Conservation (phyloP, 2,329 filamentous ascomycete species). For the Fusarium xyrophilum region DNA sequence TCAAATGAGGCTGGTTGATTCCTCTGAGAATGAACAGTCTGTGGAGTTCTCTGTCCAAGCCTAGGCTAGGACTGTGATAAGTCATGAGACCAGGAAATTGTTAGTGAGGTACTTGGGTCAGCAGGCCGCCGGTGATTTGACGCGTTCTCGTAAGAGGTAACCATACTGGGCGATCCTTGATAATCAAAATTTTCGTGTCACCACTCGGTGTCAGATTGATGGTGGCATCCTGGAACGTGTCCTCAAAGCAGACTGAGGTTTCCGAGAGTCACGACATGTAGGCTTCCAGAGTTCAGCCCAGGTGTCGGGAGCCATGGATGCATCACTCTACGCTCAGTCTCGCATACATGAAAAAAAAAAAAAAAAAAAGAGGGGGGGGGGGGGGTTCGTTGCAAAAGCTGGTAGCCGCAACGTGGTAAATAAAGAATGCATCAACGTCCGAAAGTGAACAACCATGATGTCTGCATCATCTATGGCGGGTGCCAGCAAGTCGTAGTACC, state of each 20-base stretch:
- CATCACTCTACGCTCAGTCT: not conserved
- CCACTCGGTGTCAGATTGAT: slow-evolving; percentile 32
- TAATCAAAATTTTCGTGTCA: slow-evolving; percentile 45
- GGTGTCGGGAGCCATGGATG: not conserved
- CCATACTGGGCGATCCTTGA: slow-evolving; percentile 42
- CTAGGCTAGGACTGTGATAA: not conserved
- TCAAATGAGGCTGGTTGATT: slow-evolving; percentile 31
- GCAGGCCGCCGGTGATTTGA: slow-evolving; percentile 30
- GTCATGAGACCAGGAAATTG: slow-evolving; percentile 43
- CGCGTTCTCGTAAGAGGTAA: slow-evolving; percentile 41
- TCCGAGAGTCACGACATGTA: not conserved
- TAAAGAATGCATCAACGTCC: slow-evolving; percentile 3
- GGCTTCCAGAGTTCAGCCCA: not conserved
- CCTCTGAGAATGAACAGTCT: slow-evolving; percentile 13
- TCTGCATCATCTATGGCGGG: slow-evolving; percentile 6
- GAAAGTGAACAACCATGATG: slow-evolving; percentile 21
- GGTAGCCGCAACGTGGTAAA: not conserved
- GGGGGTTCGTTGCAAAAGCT: not conserved
- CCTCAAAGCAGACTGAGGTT: slow-evolving; percentile 24
- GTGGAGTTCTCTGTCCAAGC: slow-evolving; percentile 20
- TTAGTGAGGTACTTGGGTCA: slow-evolving; percentile 49
- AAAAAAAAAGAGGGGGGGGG: too few relatives aligned
- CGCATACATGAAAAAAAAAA: not conserved
- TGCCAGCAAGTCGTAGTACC: slow-evolving; percentile 24
- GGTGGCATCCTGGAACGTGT: slow-evolving; percentile 30